Base-by-base conservation (phyloP, 2,329 filamentous ascomycete genomes). In the Mariannaea sp. region DNA sequence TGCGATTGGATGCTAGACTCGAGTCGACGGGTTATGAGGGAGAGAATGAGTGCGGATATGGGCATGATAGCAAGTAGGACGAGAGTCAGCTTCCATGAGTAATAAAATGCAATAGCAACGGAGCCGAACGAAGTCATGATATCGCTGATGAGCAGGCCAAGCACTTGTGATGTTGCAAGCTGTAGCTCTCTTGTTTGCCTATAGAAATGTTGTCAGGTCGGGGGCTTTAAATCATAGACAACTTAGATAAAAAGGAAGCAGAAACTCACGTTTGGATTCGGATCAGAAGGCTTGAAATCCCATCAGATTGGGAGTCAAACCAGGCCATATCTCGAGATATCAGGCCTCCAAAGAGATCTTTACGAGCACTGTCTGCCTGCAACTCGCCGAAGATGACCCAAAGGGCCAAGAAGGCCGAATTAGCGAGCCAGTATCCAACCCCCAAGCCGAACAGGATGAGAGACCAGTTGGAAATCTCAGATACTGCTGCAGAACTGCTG, bases 111-210 rank as follows among this genome's bases (percentile, higher is more conserved):
- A 1, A 97, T 76, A 1, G 74, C 76, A 1, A 96, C 72, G 7
- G 88, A 88, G 4, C 83, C 82, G 4, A 87, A 26, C 0, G 85
- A 80, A 3, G 87, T 84, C n/a, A 88, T 76, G 0, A 83, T 61
- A 56, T 89, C 85, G 54, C 85, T 81, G 7, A 89, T 65, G 1
- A 89, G 70, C 38, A 87, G 82, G 0, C 92, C 92, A 1, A 97
- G 76, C 1, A 91, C 87, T 60, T 94, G 87, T 0, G 92, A 93
- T 0, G 87, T 86, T 1, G 89, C 89, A 2, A 87, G 76, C 64
- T 96, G 92, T 4, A 97, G 77, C 58, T 97, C 92, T 49, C 87
- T 81, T 7, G 89, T 87, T 68, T 96, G 88, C 20, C 92, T 96
- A 51, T n/a, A 0, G 1, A 12, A n/a, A 7, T 19, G 1, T 5